Base-by-base conservation (phyloP, 306 rosid genomes). In the Datisca glomerata region DNA sequence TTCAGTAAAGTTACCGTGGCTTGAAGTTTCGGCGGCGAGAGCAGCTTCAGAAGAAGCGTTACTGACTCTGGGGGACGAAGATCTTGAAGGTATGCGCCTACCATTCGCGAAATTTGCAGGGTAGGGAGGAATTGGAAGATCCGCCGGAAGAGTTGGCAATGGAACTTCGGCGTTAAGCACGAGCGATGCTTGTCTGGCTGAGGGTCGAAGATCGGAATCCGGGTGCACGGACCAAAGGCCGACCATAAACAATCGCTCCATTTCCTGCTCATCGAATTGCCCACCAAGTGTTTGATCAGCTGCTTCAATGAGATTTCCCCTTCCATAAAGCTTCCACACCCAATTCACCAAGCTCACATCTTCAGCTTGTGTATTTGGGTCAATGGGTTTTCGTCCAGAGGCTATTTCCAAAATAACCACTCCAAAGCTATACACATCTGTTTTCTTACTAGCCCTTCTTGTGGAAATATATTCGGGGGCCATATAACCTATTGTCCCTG, bases 361-460 rank as follows among this genome's bases (percentile, higher is more conserved):
- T 0, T 14, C 51, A 19, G 56, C 69, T 1, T 14, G 18, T 6
- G 4, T 42, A 0, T 43, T 11, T 0, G 16, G 28, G 9, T 60
- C 18, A 1, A 56, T 38, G 12, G 65, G 39, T 51, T 44, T 66
- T 61, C 67, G 69, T 18, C 86, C 78, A 28, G 65, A 47, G 0
- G 73, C 73, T 16, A 73, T 60, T 45, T 73, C 86, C 50, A 72
- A 56, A 12, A 61, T 43, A 3, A 77, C 72, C 6, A 77, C 29
- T 0, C 85, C 77, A 12, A 77, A 77, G 19, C 71, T 58, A 21
- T 21, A 65, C 0, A 65, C 51, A 46, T 65, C 71, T 0, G 56
- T 47, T 16, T 38, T 56, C 14, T 38, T 50, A 10, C 65, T 51
- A 8, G 56, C 60, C 34, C 13, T 45, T 1, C 70, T 40, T 1